A percentile compares a stretch with the other conserved stretches of the same genome.
These are phyloP conservation scores for Datura wrightii DNA, from an alignment of 257 asterid species.

Conservation along the genomic window DNA sequence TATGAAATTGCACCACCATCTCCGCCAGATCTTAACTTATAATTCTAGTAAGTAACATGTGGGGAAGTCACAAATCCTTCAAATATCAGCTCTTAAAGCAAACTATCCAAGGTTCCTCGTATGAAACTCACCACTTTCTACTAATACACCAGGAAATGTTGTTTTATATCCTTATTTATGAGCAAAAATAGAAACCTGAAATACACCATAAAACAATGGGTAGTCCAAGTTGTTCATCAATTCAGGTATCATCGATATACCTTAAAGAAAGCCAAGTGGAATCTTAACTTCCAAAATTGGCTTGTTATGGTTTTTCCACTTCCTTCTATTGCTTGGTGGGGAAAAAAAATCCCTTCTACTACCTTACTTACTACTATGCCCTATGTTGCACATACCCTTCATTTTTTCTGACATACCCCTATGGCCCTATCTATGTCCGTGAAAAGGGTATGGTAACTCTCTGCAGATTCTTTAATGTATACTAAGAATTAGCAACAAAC, in stretches of 20 bases:
- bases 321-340: too few species aligned
- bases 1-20: background rate
- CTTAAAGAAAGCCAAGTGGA: background rate
- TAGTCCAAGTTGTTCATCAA: background rate
- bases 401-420: background rate
- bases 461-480: slow-evolving; percentile 22
- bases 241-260: background rate
- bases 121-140: background rate
- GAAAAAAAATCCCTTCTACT: background rate
- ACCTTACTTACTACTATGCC: background rate
- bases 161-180: background rate
- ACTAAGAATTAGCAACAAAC: background rate
- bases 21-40: background rate
- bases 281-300: background rate
- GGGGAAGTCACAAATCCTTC: background rate
- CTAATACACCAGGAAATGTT: background rate
- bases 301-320: background rate
- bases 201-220: background rate
- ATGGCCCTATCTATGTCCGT: background rate
- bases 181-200: background rate
- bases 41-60: background rate
- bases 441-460: background rate
- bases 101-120: background rate
- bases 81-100: background rate
- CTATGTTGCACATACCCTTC: background rate